These are phyloP conservation scores for Yamadazyma diddensiae DNA, from an alignment of 1,139 yeast genomes.

Conservation along the genomic window DNA sequence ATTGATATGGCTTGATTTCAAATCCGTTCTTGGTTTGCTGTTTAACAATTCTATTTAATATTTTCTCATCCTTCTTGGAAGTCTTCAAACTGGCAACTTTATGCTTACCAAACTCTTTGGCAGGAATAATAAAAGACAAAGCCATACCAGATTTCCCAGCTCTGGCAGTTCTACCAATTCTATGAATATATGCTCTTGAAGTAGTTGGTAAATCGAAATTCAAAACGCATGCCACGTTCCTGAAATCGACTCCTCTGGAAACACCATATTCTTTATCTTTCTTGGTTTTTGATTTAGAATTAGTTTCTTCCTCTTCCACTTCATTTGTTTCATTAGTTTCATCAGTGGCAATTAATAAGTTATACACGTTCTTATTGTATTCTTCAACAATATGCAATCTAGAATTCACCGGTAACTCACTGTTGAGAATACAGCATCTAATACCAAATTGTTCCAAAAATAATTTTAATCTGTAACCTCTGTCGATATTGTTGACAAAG, in stretches of 20 bases:
- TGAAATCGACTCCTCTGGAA: constrained; percentile 95
- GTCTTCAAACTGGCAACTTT: constrained; percentile 69
- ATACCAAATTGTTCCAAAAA: constrained; percentile 95
- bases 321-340: constrained; percentile 61
- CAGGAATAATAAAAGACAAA: constrained; percentile 84
- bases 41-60: constrained; percentile 69
- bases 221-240: constrained; percentile 92
- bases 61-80: constrained; percentile 83
- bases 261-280: constrained; percentile 85
- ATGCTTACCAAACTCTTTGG: constrained; percentile 84
- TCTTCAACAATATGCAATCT: constrained; percentile 94
- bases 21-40: constrained; percentile 75
- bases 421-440: constrained; percentile 80
- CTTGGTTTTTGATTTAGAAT: constrained; percentile 27
- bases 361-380: constrained; percentile 86
- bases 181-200: constrained; percentile 85
- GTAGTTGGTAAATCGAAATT: constrained; percentile 94
- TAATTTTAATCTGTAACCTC: constrained; percentile 89
- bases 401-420: constrained; percentile 91
- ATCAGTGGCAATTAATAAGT: constrained; percentile 90
- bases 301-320: constrained; percentile 34
- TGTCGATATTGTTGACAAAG: constrained; percentile 91
- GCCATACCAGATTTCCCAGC: constrained; percentile 97
- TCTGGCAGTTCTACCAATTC: constrained; percentile 97
- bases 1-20: constrained; percentile 78